Evolutionary conservation across 2,329 filamentous ascomycete species (phyloP), one percentile per base, ranked within the genome.

Genomic region (Verticillium isaacii): DNA sequence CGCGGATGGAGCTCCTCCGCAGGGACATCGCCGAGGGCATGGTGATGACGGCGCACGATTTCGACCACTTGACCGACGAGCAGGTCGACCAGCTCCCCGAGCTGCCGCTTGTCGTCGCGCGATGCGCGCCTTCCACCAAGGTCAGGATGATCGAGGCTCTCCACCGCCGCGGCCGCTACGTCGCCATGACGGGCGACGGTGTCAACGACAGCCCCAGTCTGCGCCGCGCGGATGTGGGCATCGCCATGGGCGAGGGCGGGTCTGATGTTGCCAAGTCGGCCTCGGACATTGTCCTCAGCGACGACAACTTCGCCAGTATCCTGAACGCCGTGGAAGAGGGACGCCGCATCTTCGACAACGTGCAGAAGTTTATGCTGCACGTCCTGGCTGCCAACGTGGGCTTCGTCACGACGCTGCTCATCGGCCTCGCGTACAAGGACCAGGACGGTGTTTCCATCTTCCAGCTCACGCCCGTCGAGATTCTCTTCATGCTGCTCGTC

Each of bases 81-180:
- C 78, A 90, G 66, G 84, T 90, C 19, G 88, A 91, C 62, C 70
- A 72, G 0, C 79, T 90, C 3, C 85, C 85, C 0, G 79, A 86
- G 8, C 73, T 90, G 2, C 88, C 88, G 1, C 76, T 90, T 2
- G 88, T 90, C 2, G 85, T 90, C 50, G 88, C 88, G 32, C 82
- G 89, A n/a, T 91, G 88, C 68, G 85, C 87, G 1, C 89, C 89
- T 0, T 82, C 83, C 32, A 91, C 89, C 3, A 91, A 91, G 69
- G 88, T 90, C 11, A 83, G 87, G 54, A 91, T 91, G 88, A 89
- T 91, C 61, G 86, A 89, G 62, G 88, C 88, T n/a, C 79, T 91
- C 19, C 88, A 90, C 68, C 81, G 88, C 23, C 82, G 87, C 54
- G 80, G 80, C 36, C 76, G 77, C 17, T 90, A 86, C 68, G 85